Conservation (phyloP, 1,284 basidiomycete genomes). For the Moesziomyces globuligerus region DNA sequence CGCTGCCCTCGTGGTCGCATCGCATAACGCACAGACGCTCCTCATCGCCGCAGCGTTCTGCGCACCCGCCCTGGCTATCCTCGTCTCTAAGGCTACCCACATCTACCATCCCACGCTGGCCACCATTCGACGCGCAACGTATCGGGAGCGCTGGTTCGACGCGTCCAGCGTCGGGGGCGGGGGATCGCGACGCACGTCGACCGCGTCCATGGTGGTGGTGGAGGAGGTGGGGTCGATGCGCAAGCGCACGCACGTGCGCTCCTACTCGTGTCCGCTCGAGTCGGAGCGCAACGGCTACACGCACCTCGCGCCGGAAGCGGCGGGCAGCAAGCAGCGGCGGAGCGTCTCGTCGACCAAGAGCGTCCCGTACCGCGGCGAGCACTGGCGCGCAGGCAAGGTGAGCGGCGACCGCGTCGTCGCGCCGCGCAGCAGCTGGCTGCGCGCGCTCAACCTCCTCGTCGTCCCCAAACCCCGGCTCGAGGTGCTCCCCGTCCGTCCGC, state of each 20-base stretch:
- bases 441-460: conserved; percentile 33
- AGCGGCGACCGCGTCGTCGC: conserved; percentile 34
- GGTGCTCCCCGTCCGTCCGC: conserved; percentile 27
- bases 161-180: no score
- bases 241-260: conserved; percentile 24
- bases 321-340: conserved; percentile 3
- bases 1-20: conserved; percentile 1
- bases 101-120: no score
- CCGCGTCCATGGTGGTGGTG: conserved; percentile 8
- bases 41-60: conserved; percentile 12
- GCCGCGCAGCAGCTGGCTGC: conserved; percentile 29
- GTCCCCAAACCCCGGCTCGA: conserved; percentile 39
- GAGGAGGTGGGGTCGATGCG: no score
- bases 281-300: conserved; percentile 28
- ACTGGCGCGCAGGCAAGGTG: conserved; percentile 37
- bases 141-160: neutral
- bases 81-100: no score
- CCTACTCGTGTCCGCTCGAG: conserved; percentile 14
- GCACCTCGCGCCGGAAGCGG: neutral
- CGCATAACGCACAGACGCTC: neutral
- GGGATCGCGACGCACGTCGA: conserved; percentile 8
- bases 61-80: conserved; percentile 3
- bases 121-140: no score
- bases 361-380: conserved; percentile 30
- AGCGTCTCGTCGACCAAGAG: conserved; percentile 17